Percentiles rank a stretch among this genome's conserved stretches.
phyloP scores from a whole-genome alignment of 495 filamentous ascomycete genomes.

The Patellaria atrata region DNA sequence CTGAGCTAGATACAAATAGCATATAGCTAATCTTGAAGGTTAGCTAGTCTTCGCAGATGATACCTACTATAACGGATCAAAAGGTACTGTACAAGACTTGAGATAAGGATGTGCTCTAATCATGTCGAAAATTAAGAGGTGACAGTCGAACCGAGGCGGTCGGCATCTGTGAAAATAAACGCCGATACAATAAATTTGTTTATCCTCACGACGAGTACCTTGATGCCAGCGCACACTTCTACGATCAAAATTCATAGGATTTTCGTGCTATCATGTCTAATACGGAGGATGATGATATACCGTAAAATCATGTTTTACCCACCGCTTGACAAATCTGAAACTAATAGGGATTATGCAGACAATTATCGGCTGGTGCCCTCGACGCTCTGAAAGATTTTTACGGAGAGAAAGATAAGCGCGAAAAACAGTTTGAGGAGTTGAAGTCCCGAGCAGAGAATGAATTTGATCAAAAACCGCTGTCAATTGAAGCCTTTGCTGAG shows the following conservation, averaged over 20 bases:
- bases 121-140: too few relatives aligned
- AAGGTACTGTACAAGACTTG: too few relatives aligned
- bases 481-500: constrained; percentile 61
- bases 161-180: too few relatives aligned
- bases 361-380: constrained; percentile 45
- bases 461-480: constrained; percentile 32
- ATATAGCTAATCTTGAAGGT: neutral
- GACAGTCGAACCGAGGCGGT: too few relatives aligned
- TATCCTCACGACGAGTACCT: too few relatives aligned
- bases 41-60: neutral
- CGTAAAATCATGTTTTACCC: constrained; percentile 15
- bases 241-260: too few relatives aligned
- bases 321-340: too few relatives aligned
- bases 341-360: constrained; percentile 28
- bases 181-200: too few relatives aligned
- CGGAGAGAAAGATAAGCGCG: constrained; percentile 45
- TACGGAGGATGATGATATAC: constrained; percentile 18
- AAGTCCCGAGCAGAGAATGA: constrained; percentile 37
- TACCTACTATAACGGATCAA: too few relatives aligned
- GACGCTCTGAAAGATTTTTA: constrained; percentile 55
- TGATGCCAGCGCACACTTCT: too few relatives aligned
- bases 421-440: constrained; percentile 47
- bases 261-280: too few relatives aligned
- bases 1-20: neutral
- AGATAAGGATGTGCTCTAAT: too few relatives aligned